Conservation (phyloP, 257 asterid genomes). For the Solanum bulbocastanum region DNA sequence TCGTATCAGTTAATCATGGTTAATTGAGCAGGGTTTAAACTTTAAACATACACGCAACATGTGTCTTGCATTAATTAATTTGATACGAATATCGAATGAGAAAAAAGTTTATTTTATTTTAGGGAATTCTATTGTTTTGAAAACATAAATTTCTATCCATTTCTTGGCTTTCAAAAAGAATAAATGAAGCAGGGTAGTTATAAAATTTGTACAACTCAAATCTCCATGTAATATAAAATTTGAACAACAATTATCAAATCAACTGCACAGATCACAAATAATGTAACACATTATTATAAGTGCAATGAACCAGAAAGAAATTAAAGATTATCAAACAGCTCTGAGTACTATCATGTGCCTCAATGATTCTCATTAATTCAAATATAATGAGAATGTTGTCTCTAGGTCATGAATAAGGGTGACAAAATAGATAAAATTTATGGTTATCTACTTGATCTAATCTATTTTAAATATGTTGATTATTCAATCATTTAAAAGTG, state of each 20-base stretch:
- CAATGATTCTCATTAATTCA: not conserved
- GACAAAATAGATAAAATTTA: not conserved
- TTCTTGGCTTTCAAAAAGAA: not conserved
- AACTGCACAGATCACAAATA: not conserved
- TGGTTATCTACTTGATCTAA: not conserved
- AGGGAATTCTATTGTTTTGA: not conserved
- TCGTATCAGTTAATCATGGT: not conserved
- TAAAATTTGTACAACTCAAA: not conserved
- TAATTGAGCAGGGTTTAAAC: not conserved
- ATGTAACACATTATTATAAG: not conserved
- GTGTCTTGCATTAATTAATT: not conserved
- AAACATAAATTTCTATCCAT: not conserved
- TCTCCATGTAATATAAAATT: not conserved
- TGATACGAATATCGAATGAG: not conserved
- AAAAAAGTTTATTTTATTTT: not conserved
- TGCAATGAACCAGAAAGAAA: not conserved
- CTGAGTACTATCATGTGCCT: not conserved
- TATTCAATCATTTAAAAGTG: too few relatives aligned
- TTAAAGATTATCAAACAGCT: not conserved
- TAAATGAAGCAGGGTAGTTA: not conserved
- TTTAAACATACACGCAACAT: not conserved
- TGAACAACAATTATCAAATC: not conserved
- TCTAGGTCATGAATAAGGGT: not conserved
- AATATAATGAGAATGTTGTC: not conserved
- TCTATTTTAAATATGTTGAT: too few relatives aligned